Conservation (phyloP, 352 stramenopile species). For the Blastocystis sp. region DNA sequence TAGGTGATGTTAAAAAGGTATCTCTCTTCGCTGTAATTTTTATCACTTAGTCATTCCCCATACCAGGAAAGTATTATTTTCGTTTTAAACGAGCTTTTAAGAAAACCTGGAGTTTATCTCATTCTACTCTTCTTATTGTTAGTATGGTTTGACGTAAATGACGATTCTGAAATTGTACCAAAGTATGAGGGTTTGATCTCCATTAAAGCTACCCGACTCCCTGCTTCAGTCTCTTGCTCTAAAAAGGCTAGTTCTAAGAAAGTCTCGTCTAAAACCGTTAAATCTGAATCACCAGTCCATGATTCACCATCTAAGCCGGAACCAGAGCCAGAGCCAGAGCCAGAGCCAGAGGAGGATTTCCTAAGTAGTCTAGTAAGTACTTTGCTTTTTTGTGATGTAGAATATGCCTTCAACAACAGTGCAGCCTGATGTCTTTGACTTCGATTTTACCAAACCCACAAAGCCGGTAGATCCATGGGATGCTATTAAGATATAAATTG, state of each 20-base stretch:
- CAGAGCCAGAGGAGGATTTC: neutral
- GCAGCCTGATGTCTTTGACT: neutral
- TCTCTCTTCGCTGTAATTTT: neutral
- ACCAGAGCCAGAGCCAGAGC: neutral
- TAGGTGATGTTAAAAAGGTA: constrained; percentile 50
- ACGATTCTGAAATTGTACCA: constrained; percentile 61
- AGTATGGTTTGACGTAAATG: constrained; percentile 62
- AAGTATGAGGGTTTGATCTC: constrained; percentile 61
- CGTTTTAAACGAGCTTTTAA: constrained; percentile 64
- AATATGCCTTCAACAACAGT: neutral
- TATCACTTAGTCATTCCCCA: constrained; percentile 57
- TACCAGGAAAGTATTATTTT: constrained; percentile 63
- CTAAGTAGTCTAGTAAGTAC: neutral
- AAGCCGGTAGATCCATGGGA: constrained; percentile 29
- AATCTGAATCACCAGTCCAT: neutral
- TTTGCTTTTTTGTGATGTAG: neutral
- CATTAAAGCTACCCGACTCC: constrained; percentile 59
- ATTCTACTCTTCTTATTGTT: neutral
- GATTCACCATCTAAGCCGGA: neutral
- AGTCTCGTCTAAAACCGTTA: neutral
- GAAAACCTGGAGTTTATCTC: constrained; percentile 58
- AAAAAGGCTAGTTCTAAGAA: neutral
- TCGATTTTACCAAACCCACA: neutral
- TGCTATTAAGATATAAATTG: neutral
- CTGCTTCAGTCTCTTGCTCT: neutral